Evolutionary conservation across 495 filamentous ascomycete genomes (phyloP).

Genomic region (Cladorrhinum samala): DNA sequence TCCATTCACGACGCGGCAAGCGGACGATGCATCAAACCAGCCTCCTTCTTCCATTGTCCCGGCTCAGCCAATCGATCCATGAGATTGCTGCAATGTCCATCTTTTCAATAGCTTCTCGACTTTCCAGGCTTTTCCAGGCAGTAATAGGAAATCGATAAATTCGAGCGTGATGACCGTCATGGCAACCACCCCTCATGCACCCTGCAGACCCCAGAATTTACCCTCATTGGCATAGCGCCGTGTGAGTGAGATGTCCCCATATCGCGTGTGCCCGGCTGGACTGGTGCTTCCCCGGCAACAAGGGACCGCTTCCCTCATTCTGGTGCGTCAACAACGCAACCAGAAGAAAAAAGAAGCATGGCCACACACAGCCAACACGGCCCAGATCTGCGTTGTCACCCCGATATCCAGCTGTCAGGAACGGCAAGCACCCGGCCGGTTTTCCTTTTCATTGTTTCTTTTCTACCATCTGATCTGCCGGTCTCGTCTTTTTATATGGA

Average conservation of each 20-base stretch:
- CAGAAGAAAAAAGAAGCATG: background rate
- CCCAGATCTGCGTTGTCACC: conserved; percentile 1
- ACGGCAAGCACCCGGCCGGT: conserved; percentile 5
- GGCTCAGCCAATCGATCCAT: no score
- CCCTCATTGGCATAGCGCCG: conserved; percentile 3
- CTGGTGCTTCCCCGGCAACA: background rate
- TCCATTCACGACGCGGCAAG: background rate
- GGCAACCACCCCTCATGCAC: background rate
- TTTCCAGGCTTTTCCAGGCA: background rate
- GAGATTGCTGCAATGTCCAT: no score
- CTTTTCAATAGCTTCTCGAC: no score
- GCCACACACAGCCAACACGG: background rate
- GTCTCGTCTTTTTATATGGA: background rate
- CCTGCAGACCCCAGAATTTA: conserved; percentile 4
- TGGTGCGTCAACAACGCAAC: background rate
- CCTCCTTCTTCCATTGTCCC: background rate
- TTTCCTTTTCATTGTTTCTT: background rate
- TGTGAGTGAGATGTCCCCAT: no score
- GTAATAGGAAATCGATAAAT: no score
- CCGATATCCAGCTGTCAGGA: conserved; percentile 3
- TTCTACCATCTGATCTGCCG: background rate
- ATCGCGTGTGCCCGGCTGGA: background rate
- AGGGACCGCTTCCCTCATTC: background rate
- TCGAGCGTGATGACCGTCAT: background rate
- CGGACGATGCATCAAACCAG: background rate